phyloP scores from a whole-genome alignment of 2,329 filamentous ascomycete genomes.

The Pseudofabraea citricarpa region DNA sequence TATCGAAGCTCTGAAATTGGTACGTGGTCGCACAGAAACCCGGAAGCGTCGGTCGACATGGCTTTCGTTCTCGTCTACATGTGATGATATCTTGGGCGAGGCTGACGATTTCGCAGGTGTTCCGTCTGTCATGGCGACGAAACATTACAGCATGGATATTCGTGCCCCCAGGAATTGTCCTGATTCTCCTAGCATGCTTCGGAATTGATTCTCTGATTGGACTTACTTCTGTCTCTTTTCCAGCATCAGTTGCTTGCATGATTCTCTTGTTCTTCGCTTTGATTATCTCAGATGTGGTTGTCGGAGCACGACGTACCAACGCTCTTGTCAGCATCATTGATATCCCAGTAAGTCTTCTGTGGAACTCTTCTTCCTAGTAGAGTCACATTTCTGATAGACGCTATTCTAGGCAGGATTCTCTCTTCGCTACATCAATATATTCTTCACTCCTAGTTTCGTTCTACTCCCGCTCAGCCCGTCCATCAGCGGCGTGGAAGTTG shows the following conservation, averaged over 20 bases:
- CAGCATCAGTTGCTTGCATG: slow-evolving; percentile 54
- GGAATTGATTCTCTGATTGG: slow-evolving; percentile 36
- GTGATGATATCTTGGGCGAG: no score
- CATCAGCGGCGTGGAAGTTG: slow-evolving; percentile 49
- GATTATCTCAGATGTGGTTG: slow-evolving; percentile 38
- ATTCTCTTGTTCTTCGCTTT: slow-evolving; percentile 48
- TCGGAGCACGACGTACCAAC: slow-evolving; percentile 45
- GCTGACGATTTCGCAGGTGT: slow-evolving; percentile 19
- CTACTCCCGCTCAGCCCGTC: slow-evolving; percentile 50
- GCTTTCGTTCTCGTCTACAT: neutral
- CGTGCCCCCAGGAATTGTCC: slow-evolving; percentile 38
- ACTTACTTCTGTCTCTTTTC: slow-evolving; percentile 47
- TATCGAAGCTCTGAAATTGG: slow-evolving; percentile 22
- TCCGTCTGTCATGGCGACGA: slow-evolving; percentile 22
- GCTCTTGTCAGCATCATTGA: slow-evolving; percentile 45
- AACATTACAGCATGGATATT: slow-evolving; percentile 42
- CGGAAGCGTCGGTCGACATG: neutral
- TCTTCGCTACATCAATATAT: slow-evolving; percentile 52
- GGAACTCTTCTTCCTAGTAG: neutral
- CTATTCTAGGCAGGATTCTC: slow-evolving; percentile 48
- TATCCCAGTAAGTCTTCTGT: slow-evolving; percentile 41
- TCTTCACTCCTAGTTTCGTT: slow-evolving; percentile 54
- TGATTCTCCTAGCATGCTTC: slow-evolving; percentile 35
- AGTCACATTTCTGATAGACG: neutral
- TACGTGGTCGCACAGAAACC: slow-evolving; percentile 4